Evolutionary conservation across 805 yeast species (phyloP).

Genomic region (Saitoella complicata): DNA sequence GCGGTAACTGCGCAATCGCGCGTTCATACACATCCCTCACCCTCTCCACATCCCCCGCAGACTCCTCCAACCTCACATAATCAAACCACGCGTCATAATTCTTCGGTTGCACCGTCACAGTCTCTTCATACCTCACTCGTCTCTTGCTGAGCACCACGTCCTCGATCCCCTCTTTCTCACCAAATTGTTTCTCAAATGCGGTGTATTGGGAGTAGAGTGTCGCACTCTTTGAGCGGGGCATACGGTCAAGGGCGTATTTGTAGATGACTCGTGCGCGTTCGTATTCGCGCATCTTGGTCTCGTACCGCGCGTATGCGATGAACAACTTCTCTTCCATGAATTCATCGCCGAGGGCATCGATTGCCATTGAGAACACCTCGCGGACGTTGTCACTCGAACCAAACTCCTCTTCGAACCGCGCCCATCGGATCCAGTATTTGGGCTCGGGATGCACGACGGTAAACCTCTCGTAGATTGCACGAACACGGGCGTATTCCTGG

Average conservation of each 20-base stretch:
- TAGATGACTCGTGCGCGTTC: slow-evolving; percentile 50
- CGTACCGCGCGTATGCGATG: slow-evolving; percentile 56
- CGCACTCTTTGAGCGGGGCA: slow-evolving; percentile 25
- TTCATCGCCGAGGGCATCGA: slow-evolving; percentile 32
- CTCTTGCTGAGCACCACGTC: slow-evolving; percentile 38
- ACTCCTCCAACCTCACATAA: slow-evolving; percentile 33
- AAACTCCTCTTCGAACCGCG: slow-evolving; percentile 44
- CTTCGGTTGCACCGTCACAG: slow-evolving; percentile 29
- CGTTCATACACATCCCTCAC: slow-evolving; percentile 27
- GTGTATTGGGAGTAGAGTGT: slow-evolving; percentile 31
- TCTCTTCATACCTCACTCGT: slow-evolving; percentile 35
- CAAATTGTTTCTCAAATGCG: slow-evolving; percentile 50
- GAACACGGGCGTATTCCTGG: slow-evolving; percentile 37
- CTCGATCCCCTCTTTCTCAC: slow-evolving; percentile 39
- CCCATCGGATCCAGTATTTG: slow-evolving; percentile 62
- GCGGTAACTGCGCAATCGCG: slow-evolving; percentile 28
- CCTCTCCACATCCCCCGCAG: slow-evolving; percentile 18
- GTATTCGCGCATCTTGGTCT: slow-evolving; percentile 38
- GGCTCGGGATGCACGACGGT: slow-evolving; percentile 36
- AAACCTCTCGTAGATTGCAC: slow-evolving; percentile 43
- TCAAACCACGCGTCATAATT: slow-evolving; percentile 81
- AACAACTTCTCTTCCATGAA: slow-evolving; percentile 26
- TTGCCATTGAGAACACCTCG: slow-evolving; percentile 48
- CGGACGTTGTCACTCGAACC: slow-evolving; percentile 35
- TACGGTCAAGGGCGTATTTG: slow-evolving; percentile 31